Base-by-base conservation (phyloP, 2,329 filamentous ascomycete species). In the Colletotrichum gigasporum region DNA sequence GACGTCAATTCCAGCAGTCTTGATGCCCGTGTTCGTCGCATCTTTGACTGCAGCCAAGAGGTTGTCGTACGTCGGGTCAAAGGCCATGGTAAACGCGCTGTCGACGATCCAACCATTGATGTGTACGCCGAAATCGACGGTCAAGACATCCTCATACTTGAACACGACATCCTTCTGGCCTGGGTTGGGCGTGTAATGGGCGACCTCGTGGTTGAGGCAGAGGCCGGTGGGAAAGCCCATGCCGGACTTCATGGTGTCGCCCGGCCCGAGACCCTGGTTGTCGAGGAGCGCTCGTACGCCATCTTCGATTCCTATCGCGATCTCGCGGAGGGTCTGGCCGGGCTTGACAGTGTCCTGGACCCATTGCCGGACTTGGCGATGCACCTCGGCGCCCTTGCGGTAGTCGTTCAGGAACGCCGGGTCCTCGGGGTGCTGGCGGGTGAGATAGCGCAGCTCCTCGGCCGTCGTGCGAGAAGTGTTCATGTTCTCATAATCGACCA, bases 221-320 rank as follows among this genome's bases (percentile, higher is more conserved):
- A 96, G 82, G 54, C 93, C 93, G 20, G 90, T 93, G 5, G 93
- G 93, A 79, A 97, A 97, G 4, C 92, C 93, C 86, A 96, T 92
- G 58, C 93, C 93, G 30, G 89, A 92, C 72, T 89, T 87, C 68
- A 94, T 80, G 56, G 89, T 90, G 71, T 96, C 93, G 5, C 93
- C 93, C 71, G 94, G 90, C 66, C 90, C 85, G 42, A 96, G 78
- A 7, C 92, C 93, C 69, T 86, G 83, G 75, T 96, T 92, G 5
- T 91, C 93, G 2, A 90, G 90, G 68, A 96, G 78, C 30, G 90
- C 87, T 68, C 93, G 87, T 34, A 96, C 92, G 53, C 91, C 87
- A 74, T 95, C 88, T 77, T 96, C 93, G 71, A 97, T 96, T n/a
- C 90, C 90, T 74, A 95, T 90, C 8, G 92, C 92, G 69, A 96